Conservation (phyloP, 163 green algal genomes). For the Chlamydomonas reinhardtii region DNA sequence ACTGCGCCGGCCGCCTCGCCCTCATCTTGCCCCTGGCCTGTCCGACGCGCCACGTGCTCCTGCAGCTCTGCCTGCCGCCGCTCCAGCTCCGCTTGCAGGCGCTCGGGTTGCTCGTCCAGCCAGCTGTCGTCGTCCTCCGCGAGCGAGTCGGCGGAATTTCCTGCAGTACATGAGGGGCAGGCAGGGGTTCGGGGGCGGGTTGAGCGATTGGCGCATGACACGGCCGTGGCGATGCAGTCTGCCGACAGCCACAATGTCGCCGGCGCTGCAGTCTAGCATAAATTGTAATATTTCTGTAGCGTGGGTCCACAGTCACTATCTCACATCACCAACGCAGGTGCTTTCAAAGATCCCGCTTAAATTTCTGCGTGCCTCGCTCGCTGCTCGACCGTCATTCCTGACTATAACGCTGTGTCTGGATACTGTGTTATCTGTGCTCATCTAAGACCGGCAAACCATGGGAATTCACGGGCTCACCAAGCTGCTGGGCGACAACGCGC, state of each 20-base stretch:
- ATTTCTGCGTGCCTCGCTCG: not conserved
- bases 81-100: conserved; percentile 43
- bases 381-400: too few relatives aligned
- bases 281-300: too few relatives aligned
- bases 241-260: too few relatives aligned
- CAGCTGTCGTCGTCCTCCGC: conserved; percentile 48
- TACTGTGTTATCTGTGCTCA: too few relatives aligned
- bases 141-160: not conserved
- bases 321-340: too few relatives aligned
- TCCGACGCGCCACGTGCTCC: not conserved
- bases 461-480: conserved; percentile 95
- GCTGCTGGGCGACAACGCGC: conserved; percentile 91
- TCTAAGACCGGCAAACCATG: conserved; percentile 44
- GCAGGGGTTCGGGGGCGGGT: too few relatives aligned
- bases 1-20: too few relatives aligned
- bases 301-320: too few relatives aligned
- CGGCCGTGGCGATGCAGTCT: not conserved
- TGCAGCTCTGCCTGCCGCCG: conserved; percentile 34
- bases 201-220: too few relatives aligned
- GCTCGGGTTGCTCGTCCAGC: conserved; percentile 22
- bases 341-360: conserved; percentile 8
- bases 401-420: too few relatives aligned
- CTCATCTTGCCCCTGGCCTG: not conserved
- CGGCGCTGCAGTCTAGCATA: not conserved
- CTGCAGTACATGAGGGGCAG: too few relatives aligned